Conservation (phyloP, 345 rosid species). For the Passiflora organensis region DNA sequence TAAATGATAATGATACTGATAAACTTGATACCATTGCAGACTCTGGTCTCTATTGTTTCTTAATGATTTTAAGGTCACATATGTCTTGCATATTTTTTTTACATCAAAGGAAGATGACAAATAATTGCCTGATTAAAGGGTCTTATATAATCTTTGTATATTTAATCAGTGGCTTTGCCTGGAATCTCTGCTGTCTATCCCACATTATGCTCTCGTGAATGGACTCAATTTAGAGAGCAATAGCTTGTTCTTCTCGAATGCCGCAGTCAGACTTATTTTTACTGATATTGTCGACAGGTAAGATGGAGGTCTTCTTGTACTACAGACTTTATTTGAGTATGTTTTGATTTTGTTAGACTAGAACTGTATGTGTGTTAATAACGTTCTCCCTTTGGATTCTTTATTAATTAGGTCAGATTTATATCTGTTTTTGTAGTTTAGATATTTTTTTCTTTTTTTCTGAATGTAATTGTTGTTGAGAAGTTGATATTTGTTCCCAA, state of each 20-base stretch:
- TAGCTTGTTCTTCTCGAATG: slow-evolving; percentile 56
- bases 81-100: too few relatives aligned
- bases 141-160: slow-evolving; percentile 8
- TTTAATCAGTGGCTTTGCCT: slow-evolving; percentile 75
- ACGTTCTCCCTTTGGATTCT: not conserved
- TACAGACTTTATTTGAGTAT: not conserved
- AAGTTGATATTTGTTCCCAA: too few relatives aligned
- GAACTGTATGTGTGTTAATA: not conserved
- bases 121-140: not conserved
- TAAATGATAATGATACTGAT: too few relatives aligned
- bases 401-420: too few relatives aligned
- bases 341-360: not conserved
- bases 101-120: too few relatives aligned
- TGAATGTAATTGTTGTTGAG: not conserved
- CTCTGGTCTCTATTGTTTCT: too few relatives aligned
- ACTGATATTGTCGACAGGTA: slow-evolving; percentile 82
- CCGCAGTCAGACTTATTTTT: slow-evolving; percentile 46
- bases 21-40: too few relatives aligned
- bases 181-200: slow-evolving; percentile 63
- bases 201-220: slow-evolving; percentile 38
- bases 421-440: not conserved
- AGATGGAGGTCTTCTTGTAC: not conserved
- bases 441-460: not conserved
- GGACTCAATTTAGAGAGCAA: slow-evolving; percentile 40
- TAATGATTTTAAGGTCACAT: too few relatives aligned